Evolutionary conservation across 1,284 basidiomycete species (phyloP).

Genomic region (Apiotrichum porosum): DNA sequence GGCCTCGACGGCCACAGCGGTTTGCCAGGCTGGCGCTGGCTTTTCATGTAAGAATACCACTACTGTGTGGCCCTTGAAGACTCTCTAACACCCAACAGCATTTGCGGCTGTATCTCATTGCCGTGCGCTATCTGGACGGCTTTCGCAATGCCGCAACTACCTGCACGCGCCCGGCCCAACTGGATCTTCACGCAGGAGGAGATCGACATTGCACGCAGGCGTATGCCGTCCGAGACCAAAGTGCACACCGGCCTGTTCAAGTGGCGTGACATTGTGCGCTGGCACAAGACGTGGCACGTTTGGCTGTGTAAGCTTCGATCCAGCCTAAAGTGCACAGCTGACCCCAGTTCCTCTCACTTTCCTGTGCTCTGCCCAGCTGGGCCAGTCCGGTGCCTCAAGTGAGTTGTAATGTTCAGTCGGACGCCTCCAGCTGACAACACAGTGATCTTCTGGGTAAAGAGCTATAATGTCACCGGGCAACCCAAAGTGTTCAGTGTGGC

Average conservation of each 20-base stretch:
- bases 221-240: constrained; percentile 28
- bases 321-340: neutral
- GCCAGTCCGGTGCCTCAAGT: constrained; percentile 26
- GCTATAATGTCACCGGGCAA: constrained; percentile 20
- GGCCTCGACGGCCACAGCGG: constrained; percentile 18
- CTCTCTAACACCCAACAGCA: constrained; percentile 8
- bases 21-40: constrained; percentile 26
- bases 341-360: constrained; percentile 25
- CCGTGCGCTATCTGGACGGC: constrained; percentile 28
- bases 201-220: constrained; percentile 17
- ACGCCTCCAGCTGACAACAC: neutral
- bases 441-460: constrained; percentile 35
- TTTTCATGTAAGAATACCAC: constrained; percentile 21
- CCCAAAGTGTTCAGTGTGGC: constrained; percentile 20
- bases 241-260: constrained; percentile 33
- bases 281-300: constrained; percentile 31
- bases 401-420: no score
- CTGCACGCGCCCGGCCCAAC: constrained; percentile 25
- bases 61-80: no score
- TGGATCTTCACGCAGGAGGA: constrained; percentile 28
- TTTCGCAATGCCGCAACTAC: constrained; percentile 30
- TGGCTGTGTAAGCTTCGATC: constrained; percentile 26
- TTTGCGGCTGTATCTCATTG: constrained; percentile 26
- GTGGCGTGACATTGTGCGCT: constrained; percentile 26
- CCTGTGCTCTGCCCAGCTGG: constrained; percentile 20